Base-by-base conservation (phyloP, 306 rosid species). In the Rosa rugosa region DNA sequence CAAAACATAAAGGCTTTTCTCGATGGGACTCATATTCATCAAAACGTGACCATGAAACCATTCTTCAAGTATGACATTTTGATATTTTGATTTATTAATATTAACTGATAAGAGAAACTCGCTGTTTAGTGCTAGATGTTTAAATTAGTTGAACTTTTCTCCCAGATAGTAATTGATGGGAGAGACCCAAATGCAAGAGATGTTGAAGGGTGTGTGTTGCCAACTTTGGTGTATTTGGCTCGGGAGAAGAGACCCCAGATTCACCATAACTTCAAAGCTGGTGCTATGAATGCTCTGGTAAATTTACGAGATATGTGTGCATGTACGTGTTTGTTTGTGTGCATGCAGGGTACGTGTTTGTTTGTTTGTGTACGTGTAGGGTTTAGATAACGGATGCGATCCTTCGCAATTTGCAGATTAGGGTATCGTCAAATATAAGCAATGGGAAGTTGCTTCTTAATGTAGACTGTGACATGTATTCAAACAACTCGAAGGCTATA, bases 271-370 rank as follows among this genome's bases (percentile, higher is more conserved):
- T 93, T 86, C 88, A 90, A 93, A 83, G 98, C 93, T 8, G 98
- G 97, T 59, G 93, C 98, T 23, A 88, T 88, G 95, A 93, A 93
- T 85, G 86, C 98, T 31, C 42, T 93, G 97, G 98, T 91, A 79
- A 18, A 53, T 6, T 51, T 18, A 53, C 23, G 20, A 22, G 63
- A 57, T 57, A 11, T 18, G 18, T 56, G 46, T 44, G 2, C 36
- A 34, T 12, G 1, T 65, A 3, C 5, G 14, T 16, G 71, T n/a
- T 18, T 53, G 11, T 53, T 8, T 54, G 62, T n/a, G 27, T n/a
- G 5, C 27, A 0, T 20, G 62, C 20, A 54, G 25, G 25, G 12
- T n/a, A 27, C 31, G 31, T 27, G 31, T 27, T 27, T 16, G 71
- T n/a, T 18, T 53, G 11, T 53, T 8, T 54, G 62, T n/a, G 27